Evolutionary conservation across 257 asterid species (phyloP).

Genomic region (Nicotiana paniculata): DNA sequence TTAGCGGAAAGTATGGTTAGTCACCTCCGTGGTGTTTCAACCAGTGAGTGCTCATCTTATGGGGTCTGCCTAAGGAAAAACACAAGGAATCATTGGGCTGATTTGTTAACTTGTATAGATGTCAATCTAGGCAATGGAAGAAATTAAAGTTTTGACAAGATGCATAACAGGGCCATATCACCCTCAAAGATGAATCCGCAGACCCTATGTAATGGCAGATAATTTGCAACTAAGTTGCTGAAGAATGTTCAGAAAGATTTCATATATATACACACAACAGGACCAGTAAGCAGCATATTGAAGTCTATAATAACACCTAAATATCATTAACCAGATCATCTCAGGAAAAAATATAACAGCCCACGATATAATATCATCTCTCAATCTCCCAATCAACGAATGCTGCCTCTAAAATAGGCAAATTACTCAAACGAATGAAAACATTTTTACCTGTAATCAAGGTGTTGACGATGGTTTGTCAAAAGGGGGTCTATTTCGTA

Average conservation of each 20-base stretch:
- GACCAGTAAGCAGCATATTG: neutral
- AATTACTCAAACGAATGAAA: neutral
- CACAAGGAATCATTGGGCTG: neutral
- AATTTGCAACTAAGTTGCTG: neutral
- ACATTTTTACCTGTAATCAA: slow-evolving; percentile 66
- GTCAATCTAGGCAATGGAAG: neutral
- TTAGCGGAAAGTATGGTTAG: neutral
- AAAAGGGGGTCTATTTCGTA: slow-evolving; percentile 88
- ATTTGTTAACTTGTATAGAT: neutral
- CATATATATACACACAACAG: neutral
- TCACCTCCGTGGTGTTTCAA: neutral
- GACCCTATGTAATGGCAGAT: neutral
- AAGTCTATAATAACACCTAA: neutral
- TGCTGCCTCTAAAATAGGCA: neutral
- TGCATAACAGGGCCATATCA: neutral
- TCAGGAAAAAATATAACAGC: neutral
- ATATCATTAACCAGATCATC: neutral
- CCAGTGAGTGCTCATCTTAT: neutral
- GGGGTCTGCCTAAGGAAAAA: neutral
- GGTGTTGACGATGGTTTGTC: slow-evolving; percentile 58
- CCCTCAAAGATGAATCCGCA: neutral
- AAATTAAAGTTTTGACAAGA: neutral
- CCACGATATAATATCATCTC: neutral
- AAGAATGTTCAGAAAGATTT: neutral
- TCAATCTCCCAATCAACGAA: neutral